Evolutionary conservation across 768 basidiomycete genomes (phyloP), one percentile per base, ranked within the genome.

Genomic region (Suillus fuscotomentosus): DNA sequence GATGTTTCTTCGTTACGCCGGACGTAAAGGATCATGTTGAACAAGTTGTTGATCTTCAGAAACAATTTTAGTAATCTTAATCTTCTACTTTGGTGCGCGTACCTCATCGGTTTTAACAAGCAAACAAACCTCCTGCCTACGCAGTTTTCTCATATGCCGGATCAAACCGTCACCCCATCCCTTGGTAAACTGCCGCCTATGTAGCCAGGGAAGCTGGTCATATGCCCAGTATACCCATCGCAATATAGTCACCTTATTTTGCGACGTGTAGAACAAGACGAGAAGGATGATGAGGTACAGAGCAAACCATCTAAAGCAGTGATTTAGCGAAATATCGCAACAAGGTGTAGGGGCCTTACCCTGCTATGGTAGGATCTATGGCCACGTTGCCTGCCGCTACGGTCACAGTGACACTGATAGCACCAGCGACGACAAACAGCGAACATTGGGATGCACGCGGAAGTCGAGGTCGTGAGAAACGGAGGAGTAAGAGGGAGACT

Each of bases 51-150:
- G 67, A 92, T 89, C 91, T 92, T 57, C 20, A 24, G 62, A 27
- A 5, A 14, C 24, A 15, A 17, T 42, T 17, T 48, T 9, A 41
- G 22, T 41, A 38, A 63, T 24, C 17, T 2, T 51, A 11, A 15
- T 17, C 1, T 3, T 38, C 55, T 51, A 5, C 14, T 5, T 15
- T 14, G 11, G 10, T 22, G 41, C 31, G 67, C 79, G 17, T 62
- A 90, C 89, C 79, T 90, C 89, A 63, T 91, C 89, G 0, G 82
- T 83, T 71, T 84, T 88, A 15, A 83, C 84, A 61, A 90, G 75
- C 9, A 91, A 75, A 68, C 87, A 87, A 5, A 90, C 80, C 1
- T 86, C 82, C 69, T 85, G 84, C 57, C 78, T 73, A 72, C 82
- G 83, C 60, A 88, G 66, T 2, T 67, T 76, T 13, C 72, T 74